Evolutionary conservation across 306 rosid species (phyloP).

Genomic region (Delonix regia): DNA sequence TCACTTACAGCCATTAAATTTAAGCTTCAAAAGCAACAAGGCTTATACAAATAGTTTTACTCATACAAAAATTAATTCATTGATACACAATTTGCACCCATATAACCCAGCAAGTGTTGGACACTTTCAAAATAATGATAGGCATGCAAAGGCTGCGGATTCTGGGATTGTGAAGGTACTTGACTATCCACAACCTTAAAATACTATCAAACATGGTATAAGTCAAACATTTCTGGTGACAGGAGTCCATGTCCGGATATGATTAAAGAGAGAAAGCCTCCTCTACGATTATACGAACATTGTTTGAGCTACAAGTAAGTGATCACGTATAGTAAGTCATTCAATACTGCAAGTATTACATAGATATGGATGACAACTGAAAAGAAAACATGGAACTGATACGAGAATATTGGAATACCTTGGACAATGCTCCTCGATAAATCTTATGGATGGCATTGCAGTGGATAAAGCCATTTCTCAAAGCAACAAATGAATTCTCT

Average conservation of each 20-base stretch:
- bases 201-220: constrained; percentile 17
- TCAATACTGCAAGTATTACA: too few relatives aligned
- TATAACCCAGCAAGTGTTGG: constrained; percentile 64
- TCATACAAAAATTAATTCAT: background rate
- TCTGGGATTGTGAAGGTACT: constrained; percentile 57
- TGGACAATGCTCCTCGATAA: constrained; percentile 77
- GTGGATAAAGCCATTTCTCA: constrained; percentile 75
- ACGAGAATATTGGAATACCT: constrained; percentile 57
- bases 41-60: background rate
- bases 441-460: constrained; percentile 90
- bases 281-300: background rate
- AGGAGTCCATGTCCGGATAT: too few relatives aligned
- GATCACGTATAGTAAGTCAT: too few relatives aligned
- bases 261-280: background rate
- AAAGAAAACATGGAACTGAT: background rate
- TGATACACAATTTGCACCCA: constrained; percentile 12
- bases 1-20: background rate
- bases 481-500: constrained; percentile 81
- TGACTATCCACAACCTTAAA: constrained; percentile 81
- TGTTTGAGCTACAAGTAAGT: too few relatives aligned
- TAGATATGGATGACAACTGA: too few relatives aligned
- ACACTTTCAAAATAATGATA: constrained; percentile 93
- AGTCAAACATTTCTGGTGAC: background rate
- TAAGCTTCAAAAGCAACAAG: background rate
- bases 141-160: constrained; percentile 83